Evolutionary conservation across 73 alveolate genomes (phyloP).

Genomic region (Paramecium sonneborni): DNA sequence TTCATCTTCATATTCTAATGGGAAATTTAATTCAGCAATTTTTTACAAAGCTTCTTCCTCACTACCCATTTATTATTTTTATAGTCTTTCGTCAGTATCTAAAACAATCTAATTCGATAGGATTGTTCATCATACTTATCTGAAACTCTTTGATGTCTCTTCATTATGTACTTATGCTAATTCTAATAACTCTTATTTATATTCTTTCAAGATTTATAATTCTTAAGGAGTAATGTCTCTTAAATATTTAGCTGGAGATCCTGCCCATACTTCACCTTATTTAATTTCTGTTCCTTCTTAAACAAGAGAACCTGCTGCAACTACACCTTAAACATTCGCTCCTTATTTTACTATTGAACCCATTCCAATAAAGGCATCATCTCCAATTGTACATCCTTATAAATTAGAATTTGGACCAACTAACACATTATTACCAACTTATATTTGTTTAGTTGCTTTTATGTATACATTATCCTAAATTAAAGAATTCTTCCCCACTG

Average conservation of each 20-base stretch:
- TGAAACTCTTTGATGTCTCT: slow-evolving; percentile 74
- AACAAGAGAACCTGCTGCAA: slow-evolving; percentile 85
- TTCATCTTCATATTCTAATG: slow-evolving; percentile 66
- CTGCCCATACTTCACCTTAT: slow-evolving; percentile 75
- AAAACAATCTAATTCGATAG: slow-evolving; percentile 11
- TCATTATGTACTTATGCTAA: slow-evolving; percentile 76
- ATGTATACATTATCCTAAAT: slow-evolving; percentile 71
- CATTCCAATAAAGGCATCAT: slow-evolving; percentile 80
- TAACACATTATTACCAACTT: slow-evolving; percentile 72
- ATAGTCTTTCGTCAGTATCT: slow-evolving; percentile 34
- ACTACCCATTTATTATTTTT: not conserved
- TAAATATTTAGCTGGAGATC: slow-evolving; percentile 82
- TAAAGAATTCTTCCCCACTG: slow-evolving; percentile 75
- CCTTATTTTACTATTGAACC: slow-evolving; percentile 78
- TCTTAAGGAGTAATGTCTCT: slow-evolving; percentile 85
- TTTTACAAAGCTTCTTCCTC: slow-evolving; percentile 43
- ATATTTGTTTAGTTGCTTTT: slow-evolving; percentile 23
- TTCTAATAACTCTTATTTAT: slow-evolving; percentile 70
- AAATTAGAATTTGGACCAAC: slow-evolving; percentile 79
- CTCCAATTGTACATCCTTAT: slow-evolving; percentile 74
- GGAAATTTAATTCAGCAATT: slow-evolving; percentile 59
- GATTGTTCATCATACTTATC: slow-evolving; percentile 55
- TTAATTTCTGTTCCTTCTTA: slow-evolving; percentile 64
- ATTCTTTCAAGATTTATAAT: slow-evolving; percentile 73
- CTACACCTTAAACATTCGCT: slow-evolving; percentile 70